These are phyloP conservation scores for Boletus rufocinnamomeus DNA, from an alignment of 768 basidiomycete species.

Conservation along the genomic window DNA sequence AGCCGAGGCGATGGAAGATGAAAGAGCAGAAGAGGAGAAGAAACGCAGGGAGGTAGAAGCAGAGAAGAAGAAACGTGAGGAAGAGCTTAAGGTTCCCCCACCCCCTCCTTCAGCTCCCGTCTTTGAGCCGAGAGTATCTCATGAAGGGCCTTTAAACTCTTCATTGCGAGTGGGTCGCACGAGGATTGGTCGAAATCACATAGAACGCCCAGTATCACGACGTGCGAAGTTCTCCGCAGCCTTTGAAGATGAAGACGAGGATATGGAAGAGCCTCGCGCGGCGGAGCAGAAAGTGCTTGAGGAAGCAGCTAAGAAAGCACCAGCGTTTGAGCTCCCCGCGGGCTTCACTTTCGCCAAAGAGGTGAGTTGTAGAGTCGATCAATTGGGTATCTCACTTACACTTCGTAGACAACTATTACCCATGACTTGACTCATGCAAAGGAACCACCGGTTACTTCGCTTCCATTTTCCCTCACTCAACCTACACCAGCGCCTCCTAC, in stretches of 20 bases:
- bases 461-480: conserved; percentile 67
- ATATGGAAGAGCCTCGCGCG: conserved; percentile 41
- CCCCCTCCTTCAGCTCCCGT: conserved; percentile 18
- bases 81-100: conserved; percentile 21
- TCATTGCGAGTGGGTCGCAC: conserved; percentile 68
- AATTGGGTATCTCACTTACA: conserved; percentile 4
- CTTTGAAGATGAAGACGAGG: conserved; percentile 52
- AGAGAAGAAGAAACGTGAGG: conserved; percentile 20
- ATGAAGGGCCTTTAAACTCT: conserved; percentile 37
- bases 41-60: conserved; percentile 22
- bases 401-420: conserved; percentile 36
- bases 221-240: conserved; percentile 68
- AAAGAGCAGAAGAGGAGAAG: conserved; percentile 33
- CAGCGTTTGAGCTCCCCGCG: conserved; percentile 58
- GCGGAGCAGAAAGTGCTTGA: conserved; percentile 51
- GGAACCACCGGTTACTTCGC: conserved; percentile 63
- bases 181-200: conserved; percentile 57
- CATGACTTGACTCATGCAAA: conserved; percentile 49
- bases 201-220: conserved; percentile 53
- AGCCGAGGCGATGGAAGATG: conserved; percentile 38
- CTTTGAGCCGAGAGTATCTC: conserved; percentile 23
- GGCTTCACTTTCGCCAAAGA: conserved; percentile 71
- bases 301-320: conserved; percentile 55
- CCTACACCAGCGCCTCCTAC: conserved; percentile 23
- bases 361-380: conserved; percentile 37